These are phyloP conservation scores for Salix purpurea DNA, from an alignment of 345 rosid genomes.

Conservation along the genomic window DNA sequence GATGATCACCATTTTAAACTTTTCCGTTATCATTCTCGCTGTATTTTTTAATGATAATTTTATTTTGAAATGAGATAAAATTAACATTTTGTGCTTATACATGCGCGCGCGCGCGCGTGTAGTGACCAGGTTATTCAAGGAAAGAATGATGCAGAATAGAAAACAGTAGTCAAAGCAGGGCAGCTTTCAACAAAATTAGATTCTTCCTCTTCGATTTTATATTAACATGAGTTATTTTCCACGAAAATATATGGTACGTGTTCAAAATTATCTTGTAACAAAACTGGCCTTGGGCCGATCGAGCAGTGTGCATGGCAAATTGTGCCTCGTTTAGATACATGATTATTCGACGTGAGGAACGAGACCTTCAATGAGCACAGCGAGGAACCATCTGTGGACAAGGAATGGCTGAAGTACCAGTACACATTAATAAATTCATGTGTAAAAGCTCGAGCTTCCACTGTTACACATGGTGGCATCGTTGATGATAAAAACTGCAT, in stretches of 20 bases:
- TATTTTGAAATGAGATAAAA: no score
- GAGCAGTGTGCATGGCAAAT: background rate
- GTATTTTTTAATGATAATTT: no score
- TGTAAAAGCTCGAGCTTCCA: slow-evolving; percentile 1
- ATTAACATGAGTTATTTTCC: background rate
- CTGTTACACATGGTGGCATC: background rate
- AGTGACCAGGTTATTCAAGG: no score
- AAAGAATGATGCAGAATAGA: no score
- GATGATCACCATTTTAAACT: background rate
- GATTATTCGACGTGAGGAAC: slow-evolving; percentile 23
- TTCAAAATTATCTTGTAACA: background rate
- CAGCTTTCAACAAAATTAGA: background rate
- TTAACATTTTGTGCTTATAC: no score
- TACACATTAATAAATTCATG: background rate
- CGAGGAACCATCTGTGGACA: slow-evolving; percentile 15
- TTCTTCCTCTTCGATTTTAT: no score
- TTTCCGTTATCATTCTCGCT: background rate
- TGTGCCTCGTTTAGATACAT: background rate
- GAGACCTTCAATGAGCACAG: background rate
- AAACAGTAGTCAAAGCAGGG: background rate
- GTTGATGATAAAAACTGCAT: background rate
- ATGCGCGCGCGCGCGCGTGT: rapidly evolving
- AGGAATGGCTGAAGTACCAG: slow-evolving; percentile 25
- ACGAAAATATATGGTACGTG: no score
- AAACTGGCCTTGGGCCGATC: background rate